These are phyloP conservation scores for Pseudocercospora eumusae DNA, from an alignment of 2,329 filamentous ascomycete species.

Conservation along the genomic window DNA sequence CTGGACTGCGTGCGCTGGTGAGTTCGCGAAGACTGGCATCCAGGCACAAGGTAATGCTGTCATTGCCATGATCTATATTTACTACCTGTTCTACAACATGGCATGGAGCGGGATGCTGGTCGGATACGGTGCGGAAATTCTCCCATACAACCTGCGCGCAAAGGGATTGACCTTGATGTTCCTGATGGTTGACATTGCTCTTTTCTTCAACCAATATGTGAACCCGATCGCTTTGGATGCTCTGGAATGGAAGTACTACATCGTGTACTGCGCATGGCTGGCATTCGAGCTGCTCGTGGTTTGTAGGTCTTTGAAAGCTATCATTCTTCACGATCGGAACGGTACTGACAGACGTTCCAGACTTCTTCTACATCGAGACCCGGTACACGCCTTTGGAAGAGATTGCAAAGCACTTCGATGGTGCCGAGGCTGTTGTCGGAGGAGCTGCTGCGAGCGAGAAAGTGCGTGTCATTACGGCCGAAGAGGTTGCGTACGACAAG, in stretches of 20 bases:
- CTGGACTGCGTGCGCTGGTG: slow-evolving; percentile 43
- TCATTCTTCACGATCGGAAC: not conserved
- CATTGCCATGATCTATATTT: slow-evolving; percentile 40
- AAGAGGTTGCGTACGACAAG: slow-evolving; percentile 34
- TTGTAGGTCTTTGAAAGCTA: slow-evolving; percentile 4
- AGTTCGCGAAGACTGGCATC: slow-evolving; percentile 31
- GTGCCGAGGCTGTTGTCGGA: slow-evolving; percentile 44
- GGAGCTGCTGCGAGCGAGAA: slow-evolving; percentile 42
- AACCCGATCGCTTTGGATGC: slow-evolving; percentile 37
- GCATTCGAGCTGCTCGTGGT: slow-evolving; percentile 39
- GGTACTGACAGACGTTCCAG: not conserved
- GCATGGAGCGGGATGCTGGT: slow-evolving; percentile 49
- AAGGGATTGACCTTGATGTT: slow-evolving; percentile 50
- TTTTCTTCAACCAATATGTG: slow-evolving; percentile 47
- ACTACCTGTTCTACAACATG: slow-evolving; percentile 43
- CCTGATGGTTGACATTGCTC: slow-evolving; percentile 48
- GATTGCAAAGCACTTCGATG: slow-evolving; percentile 50
- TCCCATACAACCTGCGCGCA: slow-evolving; percentile 51
- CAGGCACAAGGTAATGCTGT: slow-evolving; percentile 36
- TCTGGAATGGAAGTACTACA: slow-evolving; percentile 38
- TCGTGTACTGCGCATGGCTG: slow-evolving; percentile 40
- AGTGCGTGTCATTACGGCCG: slow-evolving; percentile 30
- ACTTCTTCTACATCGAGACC: slow-evolving; percentile 46
- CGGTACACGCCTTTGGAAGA: slow-evolving; percentile 49
- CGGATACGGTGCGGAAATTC: slow-evolving; percentile 51